Evolutionary conservation across 2,329 filamentous ascomycete genomes (phyloP).

Genomic region (Penicillium olsonii): DNA sequence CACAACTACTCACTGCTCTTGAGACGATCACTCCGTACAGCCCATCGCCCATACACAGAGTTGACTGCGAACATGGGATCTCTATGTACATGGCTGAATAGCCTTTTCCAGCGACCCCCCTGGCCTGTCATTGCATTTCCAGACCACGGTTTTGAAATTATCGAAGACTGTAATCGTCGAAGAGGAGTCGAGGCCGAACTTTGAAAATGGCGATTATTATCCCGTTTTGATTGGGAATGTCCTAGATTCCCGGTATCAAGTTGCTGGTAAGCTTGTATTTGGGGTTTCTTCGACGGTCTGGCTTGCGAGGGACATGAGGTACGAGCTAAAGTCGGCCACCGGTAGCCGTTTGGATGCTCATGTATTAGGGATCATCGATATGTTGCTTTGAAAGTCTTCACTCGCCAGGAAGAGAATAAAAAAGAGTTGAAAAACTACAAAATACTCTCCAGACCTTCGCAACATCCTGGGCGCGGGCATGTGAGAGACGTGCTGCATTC

Average conservation of each 20-base stretch:
- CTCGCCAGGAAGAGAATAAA: background rate
- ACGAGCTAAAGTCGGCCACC: background rate
- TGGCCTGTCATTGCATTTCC: background rate
- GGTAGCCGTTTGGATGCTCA: slow-evolving; percentile 39
- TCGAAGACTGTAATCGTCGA: background rate
- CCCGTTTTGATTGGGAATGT: background rate
- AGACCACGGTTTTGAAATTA: background rate
- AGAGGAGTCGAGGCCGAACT: background rate
- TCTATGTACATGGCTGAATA: background rate
- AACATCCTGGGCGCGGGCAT: slow-evolving; percentile 8
- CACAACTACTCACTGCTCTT: no score
- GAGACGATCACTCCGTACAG: no score
- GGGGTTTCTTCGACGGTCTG: background rate
- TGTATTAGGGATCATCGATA: slow-evolving; percentile 25
- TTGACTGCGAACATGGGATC: no score
- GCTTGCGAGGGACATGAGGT: background rate
- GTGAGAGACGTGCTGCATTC: slow-evolving; percentile 9
- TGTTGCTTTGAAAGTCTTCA: slow-evolving; percentile 11
- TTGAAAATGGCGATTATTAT: background rate
- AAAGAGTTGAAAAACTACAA: slow-evolving; percentile 7
- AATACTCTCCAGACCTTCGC: background rate
- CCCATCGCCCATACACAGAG: no score
- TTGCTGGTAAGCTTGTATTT: background rate
- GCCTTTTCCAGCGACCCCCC: background rate
- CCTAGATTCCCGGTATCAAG: background rate